Percentiles rank a stretch among this genome's conserved stretches.
Conservation (phyloP, 1,284 basidiomycete species). For the Boletus holoroseus region DNA sequence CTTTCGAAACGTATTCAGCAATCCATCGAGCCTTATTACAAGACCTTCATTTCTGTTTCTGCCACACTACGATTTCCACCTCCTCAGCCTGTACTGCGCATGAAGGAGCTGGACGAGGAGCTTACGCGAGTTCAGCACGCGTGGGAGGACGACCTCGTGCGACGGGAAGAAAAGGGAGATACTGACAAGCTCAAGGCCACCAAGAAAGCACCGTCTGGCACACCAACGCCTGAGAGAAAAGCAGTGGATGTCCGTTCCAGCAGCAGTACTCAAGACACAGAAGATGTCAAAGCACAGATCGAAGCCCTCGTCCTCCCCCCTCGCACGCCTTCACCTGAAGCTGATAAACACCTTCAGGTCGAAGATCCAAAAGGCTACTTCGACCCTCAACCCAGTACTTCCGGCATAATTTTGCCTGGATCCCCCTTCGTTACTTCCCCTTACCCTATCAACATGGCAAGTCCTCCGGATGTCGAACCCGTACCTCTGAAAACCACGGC, state of each 20-base stretch:
- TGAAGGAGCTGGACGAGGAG: slow-evolving; percentile 81
- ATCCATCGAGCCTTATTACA: slow-evolving; percentile 76
- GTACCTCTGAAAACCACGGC: slow-evolving; percentile 45
- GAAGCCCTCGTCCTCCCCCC: slow-evolving; percentile 56
- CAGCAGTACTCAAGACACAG: slow-evolving; percentile 28
- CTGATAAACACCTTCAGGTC: slow-evolving; percentile 19
- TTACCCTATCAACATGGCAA: slow-evolving; percentile 17
- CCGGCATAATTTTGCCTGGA: slow-evolving; percentile 24
- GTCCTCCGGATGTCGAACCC: slow-evolving; percentile 37
- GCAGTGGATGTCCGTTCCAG: slow-evolving; percentile 9
- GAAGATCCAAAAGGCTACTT: slow-evolving; percentile 40
- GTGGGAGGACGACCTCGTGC: slow-evolving; percentile 81
- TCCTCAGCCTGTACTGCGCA: slow-evolving; percentile 77
- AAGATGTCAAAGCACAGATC: slow-evolving; percentile 65
- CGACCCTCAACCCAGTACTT: slow-evolving; percentile 34
- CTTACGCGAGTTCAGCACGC: slow-evolving; percentile 61
- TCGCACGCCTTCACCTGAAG: slow-evolving; percentile 40
- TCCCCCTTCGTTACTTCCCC: slow-evolving; percentile 28
- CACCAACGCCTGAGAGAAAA: slow-evolving; percentile 28
- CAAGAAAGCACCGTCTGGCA: slow-evolving; percentile 22
- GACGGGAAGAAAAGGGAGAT: slow-evolving; percentile 63
- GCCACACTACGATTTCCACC: slow-evolving; percentile 86
- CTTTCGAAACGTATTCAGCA: slow-evolving; percentile 70
- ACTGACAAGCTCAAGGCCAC: slow-evolving; percentile 39
- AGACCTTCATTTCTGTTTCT: slow-evolving; percentile 85